Conservation (phyloP, 805 yeast genomes). For the Wickerhamiella azyma region DNA sequence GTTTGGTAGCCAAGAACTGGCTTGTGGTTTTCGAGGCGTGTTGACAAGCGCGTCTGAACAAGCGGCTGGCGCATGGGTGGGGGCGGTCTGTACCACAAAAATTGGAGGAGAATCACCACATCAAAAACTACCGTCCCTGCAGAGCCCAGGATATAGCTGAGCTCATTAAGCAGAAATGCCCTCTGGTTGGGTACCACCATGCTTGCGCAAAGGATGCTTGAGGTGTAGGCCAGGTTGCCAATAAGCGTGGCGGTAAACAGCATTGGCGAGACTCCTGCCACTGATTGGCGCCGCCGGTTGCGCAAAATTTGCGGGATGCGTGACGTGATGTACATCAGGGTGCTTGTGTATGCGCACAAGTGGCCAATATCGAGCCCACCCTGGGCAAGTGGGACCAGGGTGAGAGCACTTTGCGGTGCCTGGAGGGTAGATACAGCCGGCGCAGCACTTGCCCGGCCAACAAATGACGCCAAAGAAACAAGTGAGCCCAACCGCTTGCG, state of each 20-base stretch:
- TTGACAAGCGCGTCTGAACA: neutral
- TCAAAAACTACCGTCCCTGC: constrained; percentile 78
- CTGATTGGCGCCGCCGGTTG: constrained; percentile 66
- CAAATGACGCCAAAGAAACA: constrained; percentile 3
- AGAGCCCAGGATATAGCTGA: constrained; percentile 76
- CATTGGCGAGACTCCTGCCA: constrained; percentile 72
- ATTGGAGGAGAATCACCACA: constrained; percentile 30
- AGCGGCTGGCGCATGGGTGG: neutral
- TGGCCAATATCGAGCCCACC: constrained; percentile 30
- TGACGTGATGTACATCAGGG: constrained; percentile 58
- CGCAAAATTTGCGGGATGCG: constrained; percentile 75
- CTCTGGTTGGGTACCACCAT: constrained; percentile 30
- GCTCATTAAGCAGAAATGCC: constrained; percentile 47
- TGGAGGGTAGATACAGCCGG: neutral
- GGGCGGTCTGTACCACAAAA: constrained; percentile 12
- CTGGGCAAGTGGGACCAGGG: too few relatives aligned
- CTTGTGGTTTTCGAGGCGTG: neutral
- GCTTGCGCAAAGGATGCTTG: constrained; percentile 49
- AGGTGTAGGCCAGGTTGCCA: constrained; percentile 66
- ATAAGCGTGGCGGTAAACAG: constrained; percentile 64
- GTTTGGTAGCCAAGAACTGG: constrained; percentile 1
- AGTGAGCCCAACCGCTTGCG: constrained; percentile 9
- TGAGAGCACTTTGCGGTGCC: constrained; percentile 6
- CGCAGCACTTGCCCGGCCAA: constrained; percentile 10
- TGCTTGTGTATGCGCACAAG: constrained; percentile 64